A percentile compares a stretch with the other conserved stretches of the same genome.
phyloP scores from a whole-genome alignment of 176 grass and related monocot species.

The Musa acuminata region DNA sequence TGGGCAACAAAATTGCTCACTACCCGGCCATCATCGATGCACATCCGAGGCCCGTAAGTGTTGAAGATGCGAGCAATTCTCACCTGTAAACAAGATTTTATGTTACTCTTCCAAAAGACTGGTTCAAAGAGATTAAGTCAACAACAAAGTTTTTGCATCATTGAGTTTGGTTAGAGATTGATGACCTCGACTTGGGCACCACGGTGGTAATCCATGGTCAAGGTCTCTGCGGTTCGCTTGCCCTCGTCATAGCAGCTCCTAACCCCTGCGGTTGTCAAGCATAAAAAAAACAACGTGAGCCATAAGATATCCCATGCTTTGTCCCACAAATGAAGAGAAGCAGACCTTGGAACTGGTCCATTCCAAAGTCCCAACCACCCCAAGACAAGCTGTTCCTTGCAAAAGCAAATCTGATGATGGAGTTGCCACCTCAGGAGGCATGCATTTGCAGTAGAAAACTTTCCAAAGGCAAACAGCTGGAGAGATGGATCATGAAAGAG shows the following conservation, averaged over 20 bases:
- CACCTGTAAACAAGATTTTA: constrained; percentile 28
- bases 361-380: too few relatives aligned
- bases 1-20: constrained; percentile 98
- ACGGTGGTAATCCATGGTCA: constrained; percentile 11
- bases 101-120: background rate
- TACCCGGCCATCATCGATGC: constrained; percentile 86
- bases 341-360: background rate
- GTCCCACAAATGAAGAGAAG: background rate
- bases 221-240: constrained; percentile 4
- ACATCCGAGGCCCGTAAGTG: constrained; percentile 92
- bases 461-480: background rate
- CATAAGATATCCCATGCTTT: background rate
- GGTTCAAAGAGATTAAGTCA: background rate
- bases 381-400: background rate
- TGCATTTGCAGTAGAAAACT: background rate
- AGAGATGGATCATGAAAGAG: background rate
- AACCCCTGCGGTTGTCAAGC: background rate
- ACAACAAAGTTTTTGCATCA: background rate
- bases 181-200: constrained; percentile 9
- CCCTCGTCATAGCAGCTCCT: constrained; percentile 6
- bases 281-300: background rate
- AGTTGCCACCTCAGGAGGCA: background rate
- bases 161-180: background rate
- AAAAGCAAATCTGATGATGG: background rate
- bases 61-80: constrained; percentile 95